Evolutionary conservation across 1,284 basidiomycete genomes (phyloP).

Genomic region (Ceratobasidium sp.): DNA sequence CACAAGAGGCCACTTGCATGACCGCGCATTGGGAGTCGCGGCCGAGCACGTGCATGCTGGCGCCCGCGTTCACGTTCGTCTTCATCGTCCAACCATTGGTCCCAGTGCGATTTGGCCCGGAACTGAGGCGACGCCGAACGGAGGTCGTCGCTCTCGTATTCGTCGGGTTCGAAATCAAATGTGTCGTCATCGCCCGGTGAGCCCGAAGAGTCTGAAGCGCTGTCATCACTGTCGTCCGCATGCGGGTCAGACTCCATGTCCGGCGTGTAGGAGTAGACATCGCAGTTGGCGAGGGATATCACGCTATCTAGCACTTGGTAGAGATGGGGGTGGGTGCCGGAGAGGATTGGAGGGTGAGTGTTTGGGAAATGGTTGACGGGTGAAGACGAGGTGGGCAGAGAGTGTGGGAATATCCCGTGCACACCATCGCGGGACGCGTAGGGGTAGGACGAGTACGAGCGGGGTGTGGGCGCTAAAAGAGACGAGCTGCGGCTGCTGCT

Average conservation of each 20-base stretch:
- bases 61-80: slow-evolving; percentile 49
- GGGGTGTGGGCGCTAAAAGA: slow-evolving; percentile 66
- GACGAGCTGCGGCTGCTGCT: slow-evolving; percentile 57
- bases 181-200: slow-evolving; percentile 67
- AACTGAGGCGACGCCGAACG: slow-evolving; percentile 51
- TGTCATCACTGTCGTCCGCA: slow-evolving; percentile 73
- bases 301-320: slow-evolving; percentile 91
- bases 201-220: slow-evolving; percentile 68
- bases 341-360: slow-evolving; percentile 69
- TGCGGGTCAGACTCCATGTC: slow-evolving; percentile 97
- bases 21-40: slow-evolving; percentile 31
- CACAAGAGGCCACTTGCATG: slow-evolving; percentile 84
- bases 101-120: slow-evolving; percentile 44
- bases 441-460: slow-evolving; percentile 85
- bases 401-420: slow-evolving; percentile 72
- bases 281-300: slow-evolving; percentile 91
- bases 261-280: slow-evolving; percentile 95
- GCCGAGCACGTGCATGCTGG: slow-evolving; percentile 34
- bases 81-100: slow-evolving; percentile 54
- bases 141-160: slow-evolving; percentile 78
- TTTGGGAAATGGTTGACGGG: slow-evolving; percentile 69
- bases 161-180: slow-evolving; percentile 75
- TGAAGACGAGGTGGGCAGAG: slow-evolving; percentile 75
- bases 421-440: slow-evolving; percentile 69
- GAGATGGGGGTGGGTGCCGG: slow-evolving; percentile 81